Conservation (phyloP, 208 protist species). For the Porcisia hertigi region DNA sequence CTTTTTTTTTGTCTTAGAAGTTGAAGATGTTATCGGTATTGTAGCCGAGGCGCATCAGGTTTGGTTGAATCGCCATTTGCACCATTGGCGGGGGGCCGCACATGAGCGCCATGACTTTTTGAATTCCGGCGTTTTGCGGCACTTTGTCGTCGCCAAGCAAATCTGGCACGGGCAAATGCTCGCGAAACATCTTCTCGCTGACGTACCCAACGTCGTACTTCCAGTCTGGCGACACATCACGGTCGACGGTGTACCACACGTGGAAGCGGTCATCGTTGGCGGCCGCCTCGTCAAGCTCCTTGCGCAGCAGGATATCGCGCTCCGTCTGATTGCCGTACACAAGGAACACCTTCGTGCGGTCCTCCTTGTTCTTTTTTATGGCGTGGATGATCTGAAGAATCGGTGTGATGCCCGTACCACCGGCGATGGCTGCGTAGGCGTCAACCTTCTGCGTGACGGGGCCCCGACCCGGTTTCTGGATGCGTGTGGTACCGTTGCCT, state of each 20-base stretch:
- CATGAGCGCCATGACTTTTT: slow-evolving; percentile 65
- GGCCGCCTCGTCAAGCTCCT: slow-evolving; percentile 77
- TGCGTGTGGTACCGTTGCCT: slow-evolving; percentile 38
- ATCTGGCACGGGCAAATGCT: slow-evolving; percentile 53
- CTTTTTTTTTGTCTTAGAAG: slow-evolving; percentile 47
- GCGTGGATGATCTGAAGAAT: slow-evolving; percentile 91
- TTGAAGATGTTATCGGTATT: slow-evolving; percentile 59
- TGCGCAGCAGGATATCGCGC: slow-evolving; percentile 91
- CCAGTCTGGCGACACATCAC: slow-evolving; percentile 52
- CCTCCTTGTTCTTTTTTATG: slow-evolving; percentile 66
- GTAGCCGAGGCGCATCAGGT: slow-evolving; percentile 80
- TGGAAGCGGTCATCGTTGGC: slow-evolving; percentile 50
- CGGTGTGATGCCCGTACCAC: slow-evolving; percentile 93
- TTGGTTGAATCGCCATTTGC: slow-evolving; percentile 80
- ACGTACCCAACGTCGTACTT: slow-evolving; percentile 71
- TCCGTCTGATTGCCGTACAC: slow-evolving; percentile 90
- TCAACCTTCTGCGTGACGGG: slow-evolving; percentile 34
- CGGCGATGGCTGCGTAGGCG: slow-evolving; percentile 70
- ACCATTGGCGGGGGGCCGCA: slow-evolving; percentile 91
- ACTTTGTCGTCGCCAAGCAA: slow-evolving; percentile 30
- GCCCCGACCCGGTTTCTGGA: slow-evolving; percentile 37
- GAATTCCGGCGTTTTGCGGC: slow-evolving; percentile 36
- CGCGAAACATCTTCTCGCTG: slow-evolving; percentile 72
- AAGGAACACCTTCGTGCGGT: slow-evolving; percentile 84
- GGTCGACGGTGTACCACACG: slow-evolving; percentile 84